Conservation (phyloP, 2,329 filamentous ascomycete species). For the Penicillium sp. region DNA sequence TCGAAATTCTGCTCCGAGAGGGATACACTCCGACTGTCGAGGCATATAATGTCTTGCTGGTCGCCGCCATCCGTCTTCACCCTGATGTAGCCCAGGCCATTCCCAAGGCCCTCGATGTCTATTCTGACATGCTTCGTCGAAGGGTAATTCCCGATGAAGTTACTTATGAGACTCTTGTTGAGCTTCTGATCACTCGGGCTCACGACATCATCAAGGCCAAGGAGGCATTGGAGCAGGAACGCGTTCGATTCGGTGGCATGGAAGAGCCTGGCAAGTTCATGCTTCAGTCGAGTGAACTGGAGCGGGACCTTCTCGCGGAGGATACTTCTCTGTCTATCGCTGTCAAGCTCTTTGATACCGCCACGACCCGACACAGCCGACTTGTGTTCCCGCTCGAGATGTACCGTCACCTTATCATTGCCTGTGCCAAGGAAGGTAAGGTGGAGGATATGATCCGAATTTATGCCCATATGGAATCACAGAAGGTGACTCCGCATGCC, state of each 20-base stretch:
- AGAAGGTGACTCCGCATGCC: conserved; percentile 69
- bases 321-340: conserved; percentile 85
- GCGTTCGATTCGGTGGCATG: conserved; percentile 79
- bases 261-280: conserved; percentile 82
- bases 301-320: conserved; percentile 80
- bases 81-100: conserved; percentile 77
- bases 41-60: conserved; percentile 89
- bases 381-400: conserved; percentile 72
- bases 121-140: conserved; percentile 90
- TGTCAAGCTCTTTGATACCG: conserved; percentile 78
- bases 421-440: conserved; percentile 77
- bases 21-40: conserved; percentile 75
- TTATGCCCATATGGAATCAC: conserved; percentile 86
- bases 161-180: conserved; percentile 85
- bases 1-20: conserved; percentile 83
- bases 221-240: conserved; percentile 73
- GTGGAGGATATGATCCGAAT: conserved; percentile 86
- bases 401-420: conserved; percentile 80
- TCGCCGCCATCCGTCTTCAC: conserved; percentile 80
- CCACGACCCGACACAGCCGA: conserved; percentile 60
- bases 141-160: conserved; percentile 76
- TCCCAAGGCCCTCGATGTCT: conserved; percentile 88
- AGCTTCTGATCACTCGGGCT: conserved; percentile 75
- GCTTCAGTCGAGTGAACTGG: conserved; percentile 81
- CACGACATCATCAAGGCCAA: conserved; percentile 74